Percentiles rank a stretch among this genome's conserved stretches.
These are phyloP conservation scores for Pseudoneurospora amorphoporcata DNA, from an alignment of 495 filamentous ascomycete species.

Conservation along the genomic window DNA sequence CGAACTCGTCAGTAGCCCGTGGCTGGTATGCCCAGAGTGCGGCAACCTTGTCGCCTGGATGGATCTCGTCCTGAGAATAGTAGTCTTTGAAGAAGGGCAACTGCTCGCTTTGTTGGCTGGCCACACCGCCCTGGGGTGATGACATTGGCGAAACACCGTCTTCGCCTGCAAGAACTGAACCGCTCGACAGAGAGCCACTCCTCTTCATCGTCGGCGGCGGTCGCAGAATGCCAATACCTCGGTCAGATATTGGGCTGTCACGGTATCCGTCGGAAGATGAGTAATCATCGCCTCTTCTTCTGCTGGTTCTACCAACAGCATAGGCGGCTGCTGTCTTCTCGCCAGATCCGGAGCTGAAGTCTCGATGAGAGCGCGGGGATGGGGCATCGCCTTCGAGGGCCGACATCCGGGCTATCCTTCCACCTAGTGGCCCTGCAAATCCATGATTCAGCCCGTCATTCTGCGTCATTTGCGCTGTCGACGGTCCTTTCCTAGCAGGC, in stretches of 20 bases:
- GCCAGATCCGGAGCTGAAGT: slow-evolving; percentile 13
- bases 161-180: slow-evolving; percentile 59
- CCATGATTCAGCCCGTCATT: slow-evolving; percentile 37
- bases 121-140: slow-evolving; percentile 62
- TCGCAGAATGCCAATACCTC: slow-evolving; percentile 43
- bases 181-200: slow-evolving; percentile 83
- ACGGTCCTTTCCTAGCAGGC: slow-evolving; percentile 51
- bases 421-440: slow-evolving; percentile 71
- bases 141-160: slow-evolving; percentile 74
- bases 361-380: slow-evolving; percentile 34
- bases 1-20: slow-evolving; percentile 85
- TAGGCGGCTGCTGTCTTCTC: slow-evolving; percentile 30
- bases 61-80: slow-evolving; percentile 94
- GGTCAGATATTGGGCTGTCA: slow-evolving; percentile 67
- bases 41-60: slow-evolving; percentile 79
- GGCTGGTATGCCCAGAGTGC: slow-evolving; percentile 96
- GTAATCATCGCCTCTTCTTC: slow-evolving; percentile 52
- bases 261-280: slow-evolving; percentile 75
- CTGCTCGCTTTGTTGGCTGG: slow-evolving; percentile 90
- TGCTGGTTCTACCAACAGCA: slow-evolving; percentile 26
- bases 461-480: slow-evolving; percentile 23
- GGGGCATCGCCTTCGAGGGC: slow-evolving; percentile 69
- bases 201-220: slow-evolving; percentile 55
- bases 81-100: slow-evolving; percentile 95
- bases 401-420: slow-evolving; percentile 90